Conservation (phyloP, 2,329 filamentous ascomycete genomes). For the Aureobasidium sp. region DNA sequence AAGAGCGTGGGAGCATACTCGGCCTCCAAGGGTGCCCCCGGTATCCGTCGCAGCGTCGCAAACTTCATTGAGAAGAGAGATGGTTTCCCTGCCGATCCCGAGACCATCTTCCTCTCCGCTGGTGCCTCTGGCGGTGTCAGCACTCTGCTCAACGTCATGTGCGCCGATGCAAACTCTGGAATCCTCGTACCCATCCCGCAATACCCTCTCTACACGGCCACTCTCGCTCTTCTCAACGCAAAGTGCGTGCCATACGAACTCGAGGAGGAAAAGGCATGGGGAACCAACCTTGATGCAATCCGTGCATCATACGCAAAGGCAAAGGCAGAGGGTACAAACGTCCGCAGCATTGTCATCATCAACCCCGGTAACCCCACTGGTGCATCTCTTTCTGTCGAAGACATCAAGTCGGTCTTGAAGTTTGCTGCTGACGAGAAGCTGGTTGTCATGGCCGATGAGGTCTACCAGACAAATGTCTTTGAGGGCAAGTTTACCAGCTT, state of each 20-base stretch:
- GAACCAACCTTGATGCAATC: slow-evolving; percentile 77
- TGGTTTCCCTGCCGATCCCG: slow-evolving; percentile 73
- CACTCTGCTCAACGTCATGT: slow-evolving; percentile 85
- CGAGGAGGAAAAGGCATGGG: slow-evolving; percentile 80
- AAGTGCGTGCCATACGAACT: slow-evolving; percentile 88
- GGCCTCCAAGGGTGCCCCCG: slow-evolving; percentile 80
- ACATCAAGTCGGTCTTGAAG: slow-evolving; percentile 78
- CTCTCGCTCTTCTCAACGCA: slow-evolving; percentile 76
- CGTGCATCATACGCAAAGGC: slow-evolving; percentile 66
- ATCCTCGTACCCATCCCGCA: slow-evolving; percentile 94
- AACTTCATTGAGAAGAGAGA: slow-evolving; percentile 86
- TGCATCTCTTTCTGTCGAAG: slow-evolving; percentile 68
- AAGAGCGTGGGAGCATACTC: slow-evolving; percentile 95
- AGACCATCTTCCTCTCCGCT: slow-evolving; percentile 81
- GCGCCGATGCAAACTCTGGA: slow-evolving; percentile 66
- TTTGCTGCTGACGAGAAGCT: slow-evolving; percentile 79
- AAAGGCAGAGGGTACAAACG: slow-evolving; percentile 68
- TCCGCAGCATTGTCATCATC: slow-evolving; percentile 91
- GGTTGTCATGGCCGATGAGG: slow-evolving; percentile 90
- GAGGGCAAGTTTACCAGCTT: slow-evolving; percentile 90
- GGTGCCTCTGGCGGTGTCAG: slow-evolving; percentile 93
- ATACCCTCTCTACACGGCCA: slow-evolving; percentile 95
- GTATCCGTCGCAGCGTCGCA: slow-evolving; percentile 82
- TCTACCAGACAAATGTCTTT: slow-evolving; percentile 99
- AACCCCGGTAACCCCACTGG: slow-evolving; percentile 98